Conservation (phyloP, 257 asterid genomes). For the Forsythia viridissima region DNA sequence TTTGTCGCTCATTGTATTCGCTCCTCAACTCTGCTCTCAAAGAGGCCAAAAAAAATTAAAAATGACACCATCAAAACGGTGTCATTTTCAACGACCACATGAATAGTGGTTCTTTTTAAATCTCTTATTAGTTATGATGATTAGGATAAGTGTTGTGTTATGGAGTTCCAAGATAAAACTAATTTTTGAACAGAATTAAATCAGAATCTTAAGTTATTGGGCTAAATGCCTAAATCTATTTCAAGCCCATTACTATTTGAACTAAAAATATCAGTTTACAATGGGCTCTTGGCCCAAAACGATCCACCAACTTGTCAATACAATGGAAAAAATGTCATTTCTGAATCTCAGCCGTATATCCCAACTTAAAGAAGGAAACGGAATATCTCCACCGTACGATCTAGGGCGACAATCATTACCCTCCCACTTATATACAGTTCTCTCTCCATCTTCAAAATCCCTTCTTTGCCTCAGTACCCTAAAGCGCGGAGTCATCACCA, state of each 20-base stretch:
- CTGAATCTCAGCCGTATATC: constrained; percentile 21
- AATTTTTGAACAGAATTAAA: no score
- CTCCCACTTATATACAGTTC: constrained; percentile 8
- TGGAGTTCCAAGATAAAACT: no score
- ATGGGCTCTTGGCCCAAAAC: not conserved
- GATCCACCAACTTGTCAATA: not conserved
- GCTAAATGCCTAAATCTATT: constrained; percentile 12
- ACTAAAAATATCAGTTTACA: no score
- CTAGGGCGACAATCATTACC: constrained; percentile 33
- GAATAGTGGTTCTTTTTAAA: no score
- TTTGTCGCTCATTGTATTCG: no score
- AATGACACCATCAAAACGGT: no score
- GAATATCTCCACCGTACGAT: constrained; percentile 34
- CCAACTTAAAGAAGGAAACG: not conserved
- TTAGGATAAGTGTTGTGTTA: no score
- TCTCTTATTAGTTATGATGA: no score
- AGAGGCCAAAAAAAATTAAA: no score
- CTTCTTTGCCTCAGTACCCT: constrained; percentile 26
- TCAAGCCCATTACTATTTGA: not conserved
- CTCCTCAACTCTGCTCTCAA: no score
- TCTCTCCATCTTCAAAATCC: not conserved
- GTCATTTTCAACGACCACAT: no score
- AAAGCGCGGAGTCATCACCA: not conserved
- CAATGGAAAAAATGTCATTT: no score
- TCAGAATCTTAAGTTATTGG: not conserved